Percentiles rank a stretch among this genome's conserved stretches.
Conservation (phyloP, 2,329 filamentous ascomycete genomes). For the Aspergillus sclerotialis region DNA sequence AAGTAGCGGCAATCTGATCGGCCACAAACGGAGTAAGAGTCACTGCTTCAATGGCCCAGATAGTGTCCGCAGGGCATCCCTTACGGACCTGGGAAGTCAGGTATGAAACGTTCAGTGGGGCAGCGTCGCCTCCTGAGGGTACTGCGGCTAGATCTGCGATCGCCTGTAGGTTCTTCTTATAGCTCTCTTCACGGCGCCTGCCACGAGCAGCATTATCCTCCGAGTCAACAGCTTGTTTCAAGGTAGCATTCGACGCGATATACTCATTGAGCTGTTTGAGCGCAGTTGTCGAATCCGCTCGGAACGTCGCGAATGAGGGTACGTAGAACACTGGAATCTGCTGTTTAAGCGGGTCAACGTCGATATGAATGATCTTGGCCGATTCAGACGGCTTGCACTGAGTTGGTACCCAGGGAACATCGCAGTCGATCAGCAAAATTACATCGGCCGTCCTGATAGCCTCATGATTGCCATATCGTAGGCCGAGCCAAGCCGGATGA, state of each 20-base stretch:
- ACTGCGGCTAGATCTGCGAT: slow-evolving; percentile 52
- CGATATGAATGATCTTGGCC: slow-evolving; percentile 58
- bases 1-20: slow-evolving; percentile 62
- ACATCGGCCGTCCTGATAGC: slow-evolving; percentile 70
- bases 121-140: slow-evolving; percentile 50
- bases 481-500: slow-evolving; percentile 55
- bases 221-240: slow-evolving; percentile 38
- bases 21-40: slow-evolving; percentile 62
- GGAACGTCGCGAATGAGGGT: slow-evolving; percentile 57
- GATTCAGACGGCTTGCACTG: slow-evolving; percentile 52
- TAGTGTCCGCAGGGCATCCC: slow-evolving; percentile 56
- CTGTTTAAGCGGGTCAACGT: slow-evolving; percentile 62
- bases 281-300: slow-evolving; percentile 57
- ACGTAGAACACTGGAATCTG: slow-evolving; percentile 70
- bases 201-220: slow-evolving; percentile 42
- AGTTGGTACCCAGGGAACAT: slow-evolving; percentile 91
- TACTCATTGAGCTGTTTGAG: slow-evolving; percentile 63
- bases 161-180: slow-evolving; percentile 52
- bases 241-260: slow-evolving; percentile 43
- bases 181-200: slow-evolving; percentile 49
- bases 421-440: slow-evolving; percentile 79
- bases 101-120: slow-evolving; percentile 55
- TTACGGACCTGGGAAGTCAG: slow-evolving; percentile 51
- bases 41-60: slow-evolving; percentile 72
- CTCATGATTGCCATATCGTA: slow-evolving; percentile 68